phyloP scores from a whole-genome alignment of 2,329 filamentous ascomycete species.

The Diaporthe longicolla region DNA sequence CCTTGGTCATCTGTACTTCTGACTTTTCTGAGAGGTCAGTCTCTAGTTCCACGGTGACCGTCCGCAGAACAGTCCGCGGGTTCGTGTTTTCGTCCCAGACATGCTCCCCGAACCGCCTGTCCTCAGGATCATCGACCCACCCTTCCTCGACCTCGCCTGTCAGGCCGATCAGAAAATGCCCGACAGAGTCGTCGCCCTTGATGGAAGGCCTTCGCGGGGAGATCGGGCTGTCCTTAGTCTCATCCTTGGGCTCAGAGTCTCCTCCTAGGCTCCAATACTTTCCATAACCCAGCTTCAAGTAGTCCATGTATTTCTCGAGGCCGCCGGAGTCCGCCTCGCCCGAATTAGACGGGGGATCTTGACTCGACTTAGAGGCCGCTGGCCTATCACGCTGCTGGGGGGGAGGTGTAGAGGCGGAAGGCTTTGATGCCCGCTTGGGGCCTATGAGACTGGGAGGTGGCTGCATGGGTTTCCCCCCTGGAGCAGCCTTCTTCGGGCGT shows the following conservation, averaged over 20 bases:
- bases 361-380: neutral
- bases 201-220: slow-evolving; percentile 30
- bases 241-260: slow-evolving; percentile 27
- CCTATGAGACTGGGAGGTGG: slow-evolving; percentile 41
- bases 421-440: slow-evolving; percentile 24
- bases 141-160: slow-evolving; percentile 73
- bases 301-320: slow-evolving; percentile 71
- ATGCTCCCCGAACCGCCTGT: slow-evolving; percentile 51
- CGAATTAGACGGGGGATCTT: slow-evolving; percentile 1
- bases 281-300: slow-evolving; percentile 77
- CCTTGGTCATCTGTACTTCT: slow-evolving; percentile 61
- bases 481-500: slow-evolving; percentile 32
- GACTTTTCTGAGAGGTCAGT: slow-evolving; percentile 55
- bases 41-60: slow-evolving; percentile 76
- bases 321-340: slow-evolving; percentile 53
- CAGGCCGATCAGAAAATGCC: slow-evolving; percentile 77
- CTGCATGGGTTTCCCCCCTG: slow-evolving; percentile 36
- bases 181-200: slow-evolving; percentile 48
- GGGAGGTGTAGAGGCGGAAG: slow-evolving; percentile 8
- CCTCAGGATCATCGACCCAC: slow-evolving; percentile 49
- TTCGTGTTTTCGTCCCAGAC: slow-evolving; percentile 55
- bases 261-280: slow-evolving; percentile 71
- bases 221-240: slow-evolving; percentile 36
- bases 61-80: slow-evolving; percentile 73
- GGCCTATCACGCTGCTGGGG: slow-evolving; percentile 20